Evolutionary conservation across 208 protist species (phyloP).

Genomic region (Spongospora subterranea): DNA sequence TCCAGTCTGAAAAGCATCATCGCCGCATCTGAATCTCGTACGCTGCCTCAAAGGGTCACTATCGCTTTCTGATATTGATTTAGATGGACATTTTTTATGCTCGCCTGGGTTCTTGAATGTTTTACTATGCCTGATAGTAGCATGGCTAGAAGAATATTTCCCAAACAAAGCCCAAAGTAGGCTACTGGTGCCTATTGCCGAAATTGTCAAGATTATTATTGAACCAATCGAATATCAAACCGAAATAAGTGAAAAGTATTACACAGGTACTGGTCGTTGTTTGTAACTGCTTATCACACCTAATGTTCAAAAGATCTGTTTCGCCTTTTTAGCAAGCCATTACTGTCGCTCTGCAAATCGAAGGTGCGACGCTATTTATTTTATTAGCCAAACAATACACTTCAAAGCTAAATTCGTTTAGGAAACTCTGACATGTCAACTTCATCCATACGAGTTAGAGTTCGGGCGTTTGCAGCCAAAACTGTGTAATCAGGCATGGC

Average conservation of each 20-base stretch:
- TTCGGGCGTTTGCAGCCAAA: background rate
- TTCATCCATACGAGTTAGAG: background rate
- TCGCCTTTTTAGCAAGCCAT: background rate
- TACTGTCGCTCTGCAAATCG: background rate
- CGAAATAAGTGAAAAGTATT: conserved; percentile 41
- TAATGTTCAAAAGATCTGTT: background rate
- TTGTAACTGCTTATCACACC: background rate
- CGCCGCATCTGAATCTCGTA: background rate
- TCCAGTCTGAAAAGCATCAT: background rate
- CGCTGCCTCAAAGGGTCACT: background rate
- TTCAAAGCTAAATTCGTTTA: too few species aligned
- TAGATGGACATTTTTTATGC: conserved; percentile 29
- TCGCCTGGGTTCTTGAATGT: background rate
- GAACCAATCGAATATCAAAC: conserved; percentile 22
- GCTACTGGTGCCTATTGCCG: conserved; percentile 11
- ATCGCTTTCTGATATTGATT: background rate
- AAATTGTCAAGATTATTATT: background rate
- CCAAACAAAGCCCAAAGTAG: background rate
- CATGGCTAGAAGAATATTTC: background rate
- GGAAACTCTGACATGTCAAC: too few species aligned
- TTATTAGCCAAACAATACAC: too few species aligned
- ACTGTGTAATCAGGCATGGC: background rate
- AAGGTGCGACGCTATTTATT: too few species aligned
- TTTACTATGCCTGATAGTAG: background rate
- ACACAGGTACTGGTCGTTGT: background rate